A percentile compares a stretch with the other conserved stretches of the same genome.
Evolutionary conservation across 1,139 yeast genomes (phyloP).

Genomic region (Debaryomycetaceae sp.): DNA sequence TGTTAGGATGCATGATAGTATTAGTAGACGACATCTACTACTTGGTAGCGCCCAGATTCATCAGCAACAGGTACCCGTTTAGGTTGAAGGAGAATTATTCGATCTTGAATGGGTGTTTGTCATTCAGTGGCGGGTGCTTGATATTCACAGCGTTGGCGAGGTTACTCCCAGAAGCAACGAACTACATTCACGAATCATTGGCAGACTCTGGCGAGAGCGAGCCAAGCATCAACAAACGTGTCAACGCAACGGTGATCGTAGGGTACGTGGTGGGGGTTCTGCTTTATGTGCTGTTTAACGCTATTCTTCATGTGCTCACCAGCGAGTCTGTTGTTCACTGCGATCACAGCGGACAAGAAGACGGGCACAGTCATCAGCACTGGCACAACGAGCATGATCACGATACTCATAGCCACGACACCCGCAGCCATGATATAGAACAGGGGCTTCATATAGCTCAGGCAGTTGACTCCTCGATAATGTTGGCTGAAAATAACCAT

Average conservation of each 20-base stretch:
- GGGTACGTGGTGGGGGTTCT: slow-evolving; percentile 58
- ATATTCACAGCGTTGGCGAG: slow-evolving; percentile 72
- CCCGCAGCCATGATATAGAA: not conserved
- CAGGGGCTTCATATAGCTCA: not conserved
- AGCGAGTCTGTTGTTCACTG: slow-evolving; percentile 86
- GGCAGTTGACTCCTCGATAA: not conserved
- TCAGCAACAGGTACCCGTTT: slow-evolving; percentile 46
- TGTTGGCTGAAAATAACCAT: not conserved
- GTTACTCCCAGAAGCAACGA: slow-evolving; percentile 66
- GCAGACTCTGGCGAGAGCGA: slow-evolving; percentile 5
- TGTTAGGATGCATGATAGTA: slow-evolving; percentile 56
- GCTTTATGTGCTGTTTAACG: slow-evolving; percentile 58
- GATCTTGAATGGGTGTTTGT: slow-evolving; percentile 62
- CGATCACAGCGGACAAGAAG: slow-evolving; percentile 49
- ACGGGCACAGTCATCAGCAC: slow-evolving; percentile 8
- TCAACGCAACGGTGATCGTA: slow-evolving; percentile 39
- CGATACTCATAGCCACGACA: slow-evolving; percentile 6
- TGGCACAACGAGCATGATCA: slow-evolving; percentile 5
- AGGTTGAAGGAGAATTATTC: slow-evolving; percentile 55
- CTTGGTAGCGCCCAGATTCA: slow-evolving; percentile 33
- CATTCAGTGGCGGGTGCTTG: slow-evolving; percentile 76
- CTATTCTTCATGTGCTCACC: slow-evolving; percentile 66
- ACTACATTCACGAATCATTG: slow-evolving; percentile 13
- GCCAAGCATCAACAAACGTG: slow-evolving; percentile 8
- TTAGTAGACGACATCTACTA: slow-evolving; percentile 47